A percentile compares a stretch with the other conserved stretches of the same genome.
Evolutionary conservation across 2,329 filamentous ascomycete species (phyloP).

Genomic region (Colletotrichum theobromicola): DNA sequence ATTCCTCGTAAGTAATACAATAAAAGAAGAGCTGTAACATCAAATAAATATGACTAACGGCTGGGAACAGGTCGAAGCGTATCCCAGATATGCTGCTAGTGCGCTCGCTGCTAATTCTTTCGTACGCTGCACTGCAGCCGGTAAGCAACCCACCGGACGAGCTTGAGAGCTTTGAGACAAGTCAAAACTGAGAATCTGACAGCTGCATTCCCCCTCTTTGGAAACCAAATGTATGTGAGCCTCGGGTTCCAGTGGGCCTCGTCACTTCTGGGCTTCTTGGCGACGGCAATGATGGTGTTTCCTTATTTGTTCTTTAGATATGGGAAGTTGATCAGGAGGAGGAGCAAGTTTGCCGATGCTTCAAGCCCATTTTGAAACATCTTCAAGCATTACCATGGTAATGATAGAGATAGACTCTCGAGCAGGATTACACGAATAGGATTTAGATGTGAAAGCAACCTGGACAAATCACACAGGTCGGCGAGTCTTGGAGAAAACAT

Average conservation of each 20-base stretch:
- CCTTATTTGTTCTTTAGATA: conserved; percentile 68
- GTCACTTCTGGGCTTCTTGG: conserved; percentile 64
- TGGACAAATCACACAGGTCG: rapidly evolving
- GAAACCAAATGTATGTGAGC: conserved; percentile 72
- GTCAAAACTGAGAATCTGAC: neutral
- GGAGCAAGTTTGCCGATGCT: conserved; percentile 54
- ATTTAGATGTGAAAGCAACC: rapidly evolving
- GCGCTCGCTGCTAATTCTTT: conserved; percentile 87
- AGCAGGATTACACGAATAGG: rapidly evolving
- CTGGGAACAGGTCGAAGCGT: conserved; percentile 67
- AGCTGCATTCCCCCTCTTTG: conserved; percentile 80
- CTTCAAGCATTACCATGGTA: rapidly evolving
- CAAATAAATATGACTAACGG: neutral
- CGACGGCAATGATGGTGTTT: conserved; percentile 67
- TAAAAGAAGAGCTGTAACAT: neutral
- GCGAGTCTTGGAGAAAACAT: neutral
- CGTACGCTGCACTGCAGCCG: conserved; percentile 77
- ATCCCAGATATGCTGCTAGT: conserved; percentile 75
- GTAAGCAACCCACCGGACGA: conserved; percentile 41
- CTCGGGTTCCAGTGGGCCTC: conserved; percentile 76
- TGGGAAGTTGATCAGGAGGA: conserved; percentile 61
- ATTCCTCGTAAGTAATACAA: conserved; percentile 68
- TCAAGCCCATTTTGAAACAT: neutral
- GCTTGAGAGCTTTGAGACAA: neutral
- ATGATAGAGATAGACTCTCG: rapidly evolving